Percentiles rank a stretch among this genome's conserved stretches.
Evolutionary conservation across 768 basidiomycete genomes (phyloP).

Genomic region (Leccinum imitatum): DNA sequence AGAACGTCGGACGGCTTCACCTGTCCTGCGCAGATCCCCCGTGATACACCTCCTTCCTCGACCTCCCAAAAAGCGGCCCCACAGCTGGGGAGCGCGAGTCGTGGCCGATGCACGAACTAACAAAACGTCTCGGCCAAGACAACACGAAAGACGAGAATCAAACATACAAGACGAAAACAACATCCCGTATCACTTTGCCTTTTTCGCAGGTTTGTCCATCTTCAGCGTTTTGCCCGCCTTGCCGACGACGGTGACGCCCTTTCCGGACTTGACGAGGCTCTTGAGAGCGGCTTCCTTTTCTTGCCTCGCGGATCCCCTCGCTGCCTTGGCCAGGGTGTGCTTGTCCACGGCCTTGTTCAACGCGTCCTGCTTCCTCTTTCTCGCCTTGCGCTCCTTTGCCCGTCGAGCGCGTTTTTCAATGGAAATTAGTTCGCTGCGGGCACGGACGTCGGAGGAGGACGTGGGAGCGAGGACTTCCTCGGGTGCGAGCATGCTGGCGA

Average conservation of each 20-base stretch:
- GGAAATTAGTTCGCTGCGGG: conserved; percentile 81
- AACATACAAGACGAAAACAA: conserved; percentile 12
- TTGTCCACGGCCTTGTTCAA: conserved; percentile 67
- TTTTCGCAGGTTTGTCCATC: conserved; percentile 3
- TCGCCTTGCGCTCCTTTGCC: conserved; percentile 66
- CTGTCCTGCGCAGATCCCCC: not conserved
- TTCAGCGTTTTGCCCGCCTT: conserved; percentile 50
- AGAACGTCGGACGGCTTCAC: not conserved
- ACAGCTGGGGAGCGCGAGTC: not conserved
- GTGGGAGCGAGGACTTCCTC: conserved; percentile 80
- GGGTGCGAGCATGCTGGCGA: conserved; percentile 82
- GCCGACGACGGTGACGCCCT: conserved; percentile 85
- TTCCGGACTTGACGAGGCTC: conserved; percentile 79
- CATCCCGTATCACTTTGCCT: conserved; percentile 25
- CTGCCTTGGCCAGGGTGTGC: conserved; percentile 43
- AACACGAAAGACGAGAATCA: not conserved
- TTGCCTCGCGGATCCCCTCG: conserved; percentile 33
- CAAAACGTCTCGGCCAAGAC: not conserved
- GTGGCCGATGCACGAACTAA: not conserved
- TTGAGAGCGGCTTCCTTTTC: conserved; percentile 85
- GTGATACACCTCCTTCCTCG: not conserved
- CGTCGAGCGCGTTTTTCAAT: conserved; percentile 73
- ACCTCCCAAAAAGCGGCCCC: not conserved
- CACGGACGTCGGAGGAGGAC: conserved; percentile 51
- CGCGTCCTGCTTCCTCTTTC: conserved; percentile 63